These are phyloP conservation scores for Cystobasidium tubakii DNA, from an alignment of 768 basidiomycete genomes.

Conservation along the genomic window DNA sequence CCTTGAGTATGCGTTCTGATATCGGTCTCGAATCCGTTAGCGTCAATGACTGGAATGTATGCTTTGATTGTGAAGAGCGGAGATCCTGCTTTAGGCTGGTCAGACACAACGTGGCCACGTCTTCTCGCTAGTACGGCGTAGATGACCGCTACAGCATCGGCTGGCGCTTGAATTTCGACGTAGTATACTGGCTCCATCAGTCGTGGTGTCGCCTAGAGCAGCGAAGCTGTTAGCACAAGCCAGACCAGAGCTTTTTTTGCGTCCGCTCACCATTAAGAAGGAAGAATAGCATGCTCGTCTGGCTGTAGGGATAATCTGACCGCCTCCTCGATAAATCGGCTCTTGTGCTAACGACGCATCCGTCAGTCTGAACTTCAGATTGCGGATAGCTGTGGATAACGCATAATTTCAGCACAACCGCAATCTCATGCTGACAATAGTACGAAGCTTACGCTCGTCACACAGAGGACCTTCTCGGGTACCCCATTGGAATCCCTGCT, in stretches of 20 bases:
- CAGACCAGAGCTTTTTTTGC: not conserved
- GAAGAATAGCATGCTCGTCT: conserved; percentile 98
- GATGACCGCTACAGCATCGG: conserved; percentile 96
- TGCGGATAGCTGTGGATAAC: conserved; percentile 72
- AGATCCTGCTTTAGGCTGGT: conserved; percentile 94
- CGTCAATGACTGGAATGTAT: conserved; percentile 94
- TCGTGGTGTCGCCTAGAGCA: conserved; percentile 76
- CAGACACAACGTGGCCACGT: conserved; percentile 97
- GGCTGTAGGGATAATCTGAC: conserved; percentile 98
- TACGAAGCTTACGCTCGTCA: conserved; percentile 76
- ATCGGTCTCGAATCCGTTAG: conserved; percentile 98
- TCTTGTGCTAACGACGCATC: conserved; percentile 89
- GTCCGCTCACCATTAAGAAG: conserved; percentile 78
- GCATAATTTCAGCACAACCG: not conserved
- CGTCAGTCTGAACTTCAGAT: conserved; percentile 93
- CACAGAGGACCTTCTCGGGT: conserved; percentile 94
- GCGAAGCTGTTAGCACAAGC: not conserved
- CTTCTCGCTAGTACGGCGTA: conserved; percentile 97
- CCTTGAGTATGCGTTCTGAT: conserved; percentile 94
- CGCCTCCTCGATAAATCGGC: conserved; percentile 94
- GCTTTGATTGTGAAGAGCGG: conserved; percentile 98
- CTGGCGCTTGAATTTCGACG: conserved; percentile 98
- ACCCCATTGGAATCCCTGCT: conserved; percentile 99
- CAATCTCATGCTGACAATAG: conserved; percentile 4
- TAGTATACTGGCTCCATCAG: conserved; percentile 97